Percentiles rank a stretch among this genome's conserved stretches.
Conservation (phyloP, 2,329 filamentous ascomycete genomes). For the Aspergillus phoenicis region DNA sequence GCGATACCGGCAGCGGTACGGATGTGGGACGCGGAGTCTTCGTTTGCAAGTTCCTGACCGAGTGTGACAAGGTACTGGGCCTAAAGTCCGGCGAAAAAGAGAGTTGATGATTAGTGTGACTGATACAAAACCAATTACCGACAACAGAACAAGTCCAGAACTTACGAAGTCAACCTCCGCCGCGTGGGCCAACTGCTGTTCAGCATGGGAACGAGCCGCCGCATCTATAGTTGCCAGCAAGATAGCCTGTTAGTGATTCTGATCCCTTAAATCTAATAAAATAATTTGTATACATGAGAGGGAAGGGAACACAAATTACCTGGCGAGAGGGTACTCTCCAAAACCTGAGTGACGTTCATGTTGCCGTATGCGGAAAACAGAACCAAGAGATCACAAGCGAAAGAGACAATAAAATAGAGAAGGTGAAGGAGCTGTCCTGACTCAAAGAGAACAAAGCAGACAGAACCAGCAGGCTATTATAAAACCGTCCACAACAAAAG, state of each 20-base stretch:
- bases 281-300: background rate
- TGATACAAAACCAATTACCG: slow-evolving; percentile 16
- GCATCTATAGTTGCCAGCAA: slow-evolving; percentile 66
- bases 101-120: slow-evolving; percentile 27
- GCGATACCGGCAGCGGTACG: slow-evolving; percentile 94
- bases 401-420: slow-evolving; percentile 26
- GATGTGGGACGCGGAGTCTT: slow-evolving; percentile 77
- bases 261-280: background rate
- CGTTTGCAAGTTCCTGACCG: slow-evolving; percentile 91
- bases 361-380: slow-evolving; percentile 46
- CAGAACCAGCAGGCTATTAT: slow-evolving; percentile 9
- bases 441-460: slow-evolving; percentile 19
- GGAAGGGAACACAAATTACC: slow-evolving; percentile 60
- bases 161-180: slow-evolving; percentile 94
- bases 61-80: slow-evolving; percentile 90
- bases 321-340: slow-evolving; percentile 92
- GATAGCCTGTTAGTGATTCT: slow-evolving; percentile 30
- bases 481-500: slow-evolving; percentile 26
- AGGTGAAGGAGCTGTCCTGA: slow-evolving; percentile 23
- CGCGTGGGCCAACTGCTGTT: slow-evolving; percentile 90
- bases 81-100: slow-evolving; percentile 52
- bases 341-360: slow-evolving; percentile 98
- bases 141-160: slow-evolving; percentile 38
- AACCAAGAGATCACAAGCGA: slow-evolving; percentile 22
- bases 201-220: slow-evolving; percentile 82